Evolutionary conservation across 495 filamentous ascomycete genomes (phyloP).

Genomic region (Hamigera avellanea): DNA sequence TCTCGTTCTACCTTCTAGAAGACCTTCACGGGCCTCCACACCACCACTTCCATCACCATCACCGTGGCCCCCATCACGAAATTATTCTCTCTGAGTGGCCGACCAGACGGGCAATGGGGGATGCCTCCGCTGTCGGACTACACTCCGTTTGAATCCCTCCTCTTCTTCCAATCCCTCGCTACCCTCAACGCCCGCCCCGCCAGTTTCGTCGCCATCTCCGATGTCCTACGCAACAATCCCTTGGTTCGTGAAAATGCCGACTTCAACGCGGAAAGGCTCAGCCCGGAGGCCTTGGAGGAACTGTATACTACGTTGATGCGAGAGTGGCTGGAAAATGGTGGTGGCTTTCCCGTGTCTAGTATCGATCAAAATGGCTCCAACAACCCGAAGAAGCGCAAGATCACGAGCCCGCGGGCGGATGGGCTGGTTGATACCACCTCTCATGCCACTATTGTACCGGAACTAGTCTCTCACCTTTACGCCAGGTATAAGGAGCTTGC

Average conservation of each 20-base stretch:
- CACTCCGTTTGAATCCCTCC: constrained; percentile 77
- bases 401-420: constrained; percentile 47
- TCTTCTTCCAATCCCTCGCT: constrained; percentile 79
- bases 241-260: constrained; percentile 53
- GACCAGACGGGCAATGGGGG: constrained; percentile 34
- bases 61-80: constrained; percentile 35
- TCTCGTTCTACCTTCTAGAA: neutral
- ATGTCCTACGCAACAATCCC: constrained; percentile 56
- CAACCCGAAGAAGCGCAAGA: constrained; percentile 62
- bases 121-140: constrained; percentile 52
- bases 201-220: constrained; percentile 63
- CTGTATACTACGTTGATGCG: constrained; percentile 64
- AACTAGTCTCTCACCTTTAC: constrained; percentile 61
- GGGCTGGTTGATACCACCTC: constrained; percentile 48
- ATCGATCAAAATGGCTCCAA: constrained; percentile 18
- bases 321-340: constrained; percentile 46
- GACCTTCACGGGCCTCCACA: neutral
- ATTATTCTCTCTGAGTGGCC: constrained; percentile 28
- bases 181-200: constrained; percentile 49
- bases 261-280: constrained; percentile 63
- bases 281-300: constrained; percentile 64
- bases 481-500: constrained; percentile 57
- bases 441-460: constrained; percentile 54
- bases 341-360: constrained; percentile 5
- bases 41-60: constrained; percentile 8